Percentiles rank a stretch among this genome's conserved stretches.
These are phyloP conservation scores for Myriosclerotinia scirpicola DNA, from an alignment of 2,329 filamentous ascomycete genomes.

Conservation along the genomic window DNA sequence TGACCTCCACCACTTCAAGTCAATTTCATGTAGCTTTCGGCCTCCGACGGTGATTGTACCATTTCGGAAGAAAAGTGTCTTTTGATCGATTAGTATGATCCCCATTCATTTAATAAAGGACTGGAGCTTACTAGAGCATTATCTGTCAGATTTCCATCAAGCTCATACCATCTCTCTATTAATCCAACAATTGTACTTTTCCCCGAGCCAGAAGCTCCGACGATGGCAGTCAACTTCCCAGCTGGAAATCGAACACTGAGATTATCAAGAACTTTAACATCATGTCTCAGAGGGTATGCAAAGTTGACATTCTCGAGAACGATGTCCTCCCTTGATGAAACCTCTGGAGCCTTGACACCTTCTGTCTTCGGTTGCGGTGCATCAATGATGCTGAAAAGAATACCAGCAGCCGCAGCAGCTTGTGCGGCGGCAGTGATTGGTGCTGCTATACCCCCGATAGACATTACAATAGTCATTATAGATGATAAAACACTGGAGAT, in stretches of 20 bases:
- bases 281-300: constrained; percentile 66
- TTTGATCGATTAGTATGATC: neutral
- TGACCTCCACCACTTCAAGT: constrained; percentile 43
- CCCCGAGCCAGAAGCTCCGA: constrained; percentile 70
- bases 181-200: constrained; percentile 74
- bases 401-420: constrained; percentile 43
- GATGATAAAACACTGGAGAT: constrained; percentile 47
- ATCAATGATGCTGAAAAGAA: constrained; percentile 44
- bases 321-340: constrained; percentile 54
- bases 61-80: constrained; percentile 34
- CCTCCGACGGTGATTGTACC: constrained; percentile 31
- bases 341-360: constrained; percentile 50
- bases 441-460: constrained; percentile 56
- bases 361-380: constrained; percentile 43
- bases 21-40: constrained; percentile 27
- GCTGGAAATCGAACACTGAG: constrained; percentile 59
- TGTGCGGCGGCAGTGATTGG: constrained; percentile 54
- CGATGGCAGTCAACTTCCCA: constrained; percentile 70
- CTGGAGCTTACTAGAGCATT: constrained; percentile 32
- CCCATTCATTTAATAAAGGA: neutral
- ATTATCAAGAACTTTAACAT: constrained; percentile 62
- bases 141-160: constrained; percentile 45
- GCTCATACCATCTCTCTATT: constrained; percentile 70
- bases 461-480: constrained; percentile 46
- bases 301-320: constrained; percentile 66